Percentiles rank a stretch among this genome's conserved stretches.
Evolutionary conservation across 345 rosid genomes (phyloP).

Genomic region (Microthlaspi erraticum): DNA sequence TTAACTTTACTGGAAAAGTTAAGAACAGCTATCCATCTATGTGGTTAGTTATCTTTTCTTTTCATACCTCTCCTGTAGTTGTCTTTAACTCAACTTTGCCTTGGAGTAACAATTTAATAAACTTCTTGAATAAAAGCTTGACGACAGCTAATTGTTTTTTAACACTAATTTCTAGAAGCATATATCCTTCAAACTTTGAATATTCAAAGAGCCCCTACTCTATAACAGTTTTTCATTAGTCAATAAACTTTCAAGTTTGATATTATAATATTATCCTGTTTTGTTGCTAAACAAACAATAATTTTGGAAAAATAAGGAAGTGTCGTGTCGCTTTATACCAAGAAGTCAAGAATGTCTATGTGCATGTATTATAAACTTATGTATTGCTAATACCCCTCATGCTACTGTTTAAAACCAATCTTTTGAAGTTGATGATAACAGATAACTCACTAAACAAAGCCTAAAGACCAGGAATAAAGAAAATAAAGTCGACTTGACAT

Average conservation of each 20-base stretch:
- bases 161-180: slow-evolving; percentile 30
- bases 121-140: no score
- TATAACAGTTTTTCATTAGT: slow-evolving; percentile 23
- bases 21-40: neutral
- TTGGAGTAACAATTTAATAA: no score
- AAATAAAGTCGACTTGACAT: slow-evolving; percentile 42
- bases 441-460: slow-evolving; percentile 41
- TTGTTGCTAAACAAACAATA: slow-evolving; percentile 30
- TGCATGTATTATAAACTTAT: slow-evolving; percentile 22
- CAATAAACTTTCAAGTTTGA: slow-evolving; percentile 38
- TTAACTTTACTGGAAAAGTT: slow-evolving; percentile 6
- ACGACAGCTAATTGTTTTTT: slow-evolving; percentile 30
- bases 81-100: slow-evolving; percentile 5
- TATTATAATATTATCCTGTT: no score
- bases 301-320: slow-evolving; percentile 36
- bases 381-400: slow-evolving; percentile 17
- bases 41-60: neutral
- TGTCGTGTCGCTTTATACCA: slow-evolving; percentile 42
- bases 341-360: slow-evolving; percentile 36
- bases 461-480: slow-evolving; percentile 51
- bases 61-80: neutral
- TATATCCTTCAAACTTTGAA: slow-evolving; percentile 42
- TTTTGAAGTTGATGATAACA: slow-evolving; percentile 25
- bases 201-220: slow-evolving; percentile 49
- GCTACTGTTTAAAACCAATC: slow-evolving; percentile 38